Base-by-base conservation (phyloP, 1,284 basidiomycete genomes). In the Sanghuangporus baumii region DNA sequence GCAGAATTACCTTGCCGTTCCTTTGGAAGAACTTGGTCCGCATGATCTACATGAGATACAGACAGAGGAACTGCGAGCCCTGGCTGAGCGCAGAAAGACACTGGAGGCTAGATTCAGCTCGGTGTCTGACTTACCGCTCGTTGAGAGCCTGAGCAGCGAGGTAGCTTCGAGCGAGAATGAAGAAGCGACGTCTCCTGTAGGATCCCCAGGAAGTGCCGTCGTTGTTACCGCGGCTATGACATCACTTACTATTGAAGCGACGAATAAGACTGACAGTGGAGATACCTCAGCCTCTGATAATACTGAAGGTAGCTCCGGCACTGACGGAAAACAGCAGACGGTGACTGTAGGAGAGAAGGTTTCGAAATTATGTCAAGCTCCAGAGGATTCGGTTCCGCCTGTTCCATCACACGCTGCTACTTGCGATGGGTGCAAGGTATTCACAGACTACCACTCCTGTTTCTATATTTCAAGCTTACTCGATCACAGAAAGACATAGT, bases 31-130 rank as follows among this genome's bases (percentile, higher is more conserved):
- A 6, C 60, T 65, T 9, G 60, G 56, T 3, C 56, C 56, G 12
- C 64, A 56, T 14, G 60, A 65, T 51, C 18, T 65, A 34, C 26
- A 62, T 23, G 46, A 65, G 43, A 61, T 65, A 3, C 57, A 65
- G 20, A 59, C 56, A n/a, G 57, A 59, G 60, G 40, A 60, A 11
- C 43, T 65, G 11, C 40, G 48, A 40, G 20, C 36, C 6, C 41
- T 58, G 47, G 51, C 55, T 7, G 43, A 50, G n/a, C 48, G 51
- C 6, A 51, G 59, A 31, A 54, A 51, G 48, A 59, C 43, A 1
- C 46, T 59, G 8, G 16, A 55, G n/a, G 48, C 59, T 18, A 55
- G 23, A 46, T 54, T 60, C 40, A 38, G 36, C 34, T 54, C 51
- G 12, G 41, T 18, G 14, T 18, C 56, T 23, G 56, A 57, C 12